These are phyloP conservation scores for Syncephalastrum monosporum DNA, from an alignment of 371 early-diverging fungal genomes.

Conservation along the genomic window DNA sequence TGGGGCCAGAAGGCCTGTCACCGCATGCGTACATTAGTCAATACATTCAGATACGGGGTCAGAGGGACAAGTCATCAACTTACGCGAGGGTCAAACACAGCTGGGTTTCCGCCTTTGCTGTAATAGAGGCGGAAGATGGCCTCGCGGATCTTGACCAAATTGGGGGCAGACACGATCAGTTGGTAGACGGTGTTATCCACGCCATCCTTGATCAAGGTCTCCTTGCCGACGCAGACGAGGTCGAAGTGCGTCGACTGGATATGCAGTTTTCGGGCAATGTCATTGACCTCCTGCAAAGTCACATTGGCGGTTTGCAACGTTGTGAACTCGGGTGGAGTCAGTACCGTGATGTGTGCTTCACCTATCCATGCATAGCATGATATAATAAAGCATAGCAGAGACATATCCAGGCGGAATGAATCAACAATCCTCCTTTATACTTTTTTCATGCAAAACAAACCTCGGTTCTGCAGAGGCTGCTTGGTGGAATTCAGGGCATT, in stretches of 20 bases:
- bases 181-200: constrained; percentile 38
- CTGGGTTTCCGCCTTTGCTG: constrained; percentile 58
- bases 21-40: neutral
- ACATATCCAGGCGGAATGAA: too few relatives aligned
- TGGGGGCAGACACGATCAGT: constrained; percentile 34
- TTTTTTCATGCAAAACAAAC: constrained; percentile 2
- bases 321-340: constrained; percentile 74
- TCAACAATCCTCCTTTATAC: neutral
- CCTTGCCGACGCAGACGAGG: constrained; percentile 68
- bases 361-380: constrained; percentile 23
- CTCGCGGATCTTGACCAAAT: constrained; percentile 47
- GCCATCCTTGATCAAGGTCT: constrained; percentile 32
- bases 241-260: constrained; percentile 61
- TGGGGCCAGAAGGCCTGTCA: constrained; percentile 67
- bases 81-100: constrained; percentile 55
- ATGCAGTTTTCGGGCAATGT: constrained; percentile 46
- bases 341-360: constrained; percentile 78
- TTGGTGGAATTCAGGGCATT: constrained; percentile 50
- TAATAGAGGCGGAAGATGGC: constrained; percentile 51
- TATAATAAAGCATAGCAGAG: too few relatives aligned
- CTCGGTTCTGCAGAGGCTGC: constrained; percentile 46
- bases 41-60: too few relatives aligned
- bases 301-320: constrained; percentile 58
- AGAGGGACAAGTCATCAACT: neutral
- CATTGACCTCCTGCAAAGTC: constrained; percentile 73